Base-by-base conservation (phyloP, 306 rosid genomes). In the Betula pendula region DNA sequence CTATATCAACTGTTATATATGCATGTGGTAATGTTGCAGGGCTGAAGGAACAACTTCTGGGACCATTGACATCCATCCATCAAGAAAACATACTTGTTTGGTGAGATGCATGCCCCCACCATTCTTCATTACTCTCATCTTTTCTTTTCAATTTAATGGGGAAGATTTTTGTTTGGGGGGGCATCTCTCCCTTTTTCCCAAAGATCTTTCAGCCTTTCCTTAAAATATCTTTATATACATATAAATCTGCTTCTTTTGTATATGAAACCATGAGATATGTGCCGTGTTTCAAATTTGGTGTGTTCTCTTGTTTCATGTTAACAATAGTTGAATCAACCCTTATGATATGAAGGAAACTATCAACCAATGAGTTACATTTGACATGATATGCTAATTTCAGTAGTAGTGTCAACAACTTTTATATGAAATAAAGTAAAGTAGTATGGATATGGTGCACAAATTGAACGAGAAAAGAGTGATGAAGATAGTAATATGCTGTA, bases 51-150 rank as follows among this genome's bases (percentile, higher is more conserved):
- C 76, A 81, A 79, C 84, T 72, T 81, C 95, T 20, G 97, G 98
- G 60, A 90, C 96, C 65, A 87, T 94, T 31, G 98, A 92, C 80
- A 92, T 94, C 70, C 93, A 94, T 85, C 92, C 97, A 33, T 92
- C 97, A 2, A 77, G 98, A 75, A 94, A 94, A 76, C 97, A 94
- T 76, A 94, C 98, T 63, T 94, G 97, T 75, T 80, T 94, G 63
- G 98, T 92, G 82, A 79, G 80, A 51, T 73, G 79, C 50, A 81
- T 81, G 47, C 58, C 33, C n/a, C 29, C 51, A 51, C 44, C 35
- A 75, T 48, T 75, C 56, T 29, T 79, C 22, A 67, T 56, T 81
- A 22, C 35, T 3, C 62, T 35, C 15, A 20, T 70, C n/a, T n/a
- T n/a, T n/a, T n/a, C n/a, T n/a, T n/a, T n/a, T n/a, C n/a, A n/a